phyloP scores from a whole-genome alignment of 306 rosid genomes.

The Lathyrus tuberosus region DNA sequence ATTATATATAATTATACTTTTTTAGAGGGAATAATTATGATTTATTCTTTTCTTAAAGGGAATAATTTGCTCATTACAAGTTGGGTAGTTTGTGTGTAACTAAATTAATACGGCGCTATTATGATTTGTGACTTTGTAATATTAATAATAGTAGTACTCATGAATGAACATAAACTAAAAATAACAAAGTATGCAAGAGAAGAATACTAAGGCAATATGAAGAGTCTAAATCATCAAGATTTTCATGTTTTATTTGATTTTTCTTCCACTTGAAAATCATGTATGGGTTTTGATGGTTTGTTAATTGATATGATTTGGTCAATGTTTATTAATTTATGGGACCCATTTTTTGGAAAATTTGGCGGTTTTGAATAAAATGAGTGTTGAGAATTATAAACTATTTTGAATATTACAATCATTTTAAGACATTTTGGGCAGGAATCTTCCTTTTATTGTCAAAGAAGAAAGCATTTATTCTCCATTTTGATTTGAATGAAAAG shows the following conservation, averaged over 20 bases:
- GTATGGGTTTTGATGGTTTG: conserved; percentile 37
- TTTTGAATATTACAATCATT: conserved; percentile 32
- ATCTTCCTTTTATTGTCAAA: conserved; percentile 83
- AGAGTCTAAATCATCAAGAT: conserved; percentile 47
- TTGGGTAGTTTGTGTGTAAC: conserved; percentile 1
- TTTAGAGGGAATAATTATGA: background rate
- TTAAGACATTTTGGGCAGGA: conserved; percentile 53
- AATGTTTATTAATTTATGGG: conserved; percentile 47
- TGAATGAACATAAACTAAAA: background rate
- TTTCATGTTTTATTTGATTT: conserved; percentile 42
- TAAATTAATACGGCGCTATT: background rate
- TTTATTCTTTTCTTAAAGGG: too few species aligned
- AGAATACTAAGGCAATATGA: background rate
- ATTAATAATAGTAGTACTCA: background rate
- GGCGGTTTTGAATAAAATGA: conserved; percentile 36
- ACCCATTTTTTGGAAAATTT: conserved; percentile 38
- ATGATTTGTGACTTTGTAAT: background rate
- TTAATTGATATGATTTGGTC: conserved; percentile 39
- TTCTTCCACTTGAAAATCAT: conserved; percentile 44
- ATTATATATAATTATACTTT: background rate
- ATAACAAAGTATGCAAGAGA: too few species aligned
- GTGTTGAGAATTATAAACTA: conserved; percentile 35
- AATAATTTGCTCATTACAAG: background rate
- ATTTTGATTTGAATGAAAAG: conserved; percentile 46
- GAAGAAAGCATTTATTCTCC: conserved; percentile 90